Percentiles rank a stretch among this genome's conserved stretches.
Conservation (phyloP, 108 stramenopile species). For the Cyclostephanos tholiformis region DNA sequence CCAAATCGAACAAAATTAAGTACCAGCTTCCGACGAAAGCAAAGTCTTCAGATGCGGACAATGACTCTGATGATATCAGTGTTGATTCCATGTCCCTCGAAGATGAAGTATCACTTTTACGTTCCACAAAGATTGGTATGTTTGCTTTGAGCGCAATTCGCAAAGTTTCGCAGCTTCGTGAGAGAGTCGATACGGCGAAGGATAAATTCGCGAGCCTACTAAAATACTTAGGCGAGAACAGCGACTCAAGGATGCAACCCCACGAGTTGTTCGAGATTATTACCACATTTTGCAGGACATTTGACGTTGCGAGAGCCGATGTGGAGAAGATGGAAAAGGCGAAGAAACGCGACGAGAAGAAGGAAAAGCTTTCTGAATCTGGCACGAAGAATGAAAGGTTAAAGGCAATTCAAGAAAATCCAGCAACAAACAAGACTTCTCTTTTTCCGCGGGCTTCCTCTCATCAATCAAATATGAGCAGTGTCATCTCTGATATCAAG, state of each 20-base stretch:
- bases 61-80: slow-evolving; percentile 66
- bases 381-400: slow-evolving; percentile 18
- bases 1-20: slow-evolving; percentile 32
- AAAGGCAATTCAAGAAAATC: slow-evolving; percentile 24
- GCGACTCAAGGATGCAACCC: slow-evolving; percentile 65
- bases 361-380: slow-evolving; percentile 15
- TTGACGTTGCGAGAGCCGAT: slow-evolving; percentile 76
- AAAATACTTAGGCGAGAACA: slow-evolving; percentile 86
- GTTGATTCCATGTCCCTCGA: slow-evolving; percentile 69
- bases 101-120: slow-evolving; percentile 76
- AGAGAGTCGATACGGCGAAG: slow-evolving; percentile 78
- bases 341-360: slow-evolving; percentile 55
- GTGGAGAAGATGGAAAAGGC: slow-evolving; percentile 70
- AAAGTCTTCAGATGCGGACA: slow-evolving; percentile 41
- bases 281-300: slow-evolving; percentile 72
- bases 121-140: slow-evolving; percentile 72
- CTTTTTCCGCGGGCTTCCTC: slow-evolving; percentile 25
- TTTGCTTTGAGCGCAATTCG: slow-evolving; percentile 87
- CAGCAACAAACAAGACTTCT: background rate
- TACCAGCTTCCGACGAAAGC: slow-evolving; percentile 46
- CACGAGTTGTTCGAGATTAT: slow-evolving; percentile 88
- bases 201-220: slow-evolving; percentile 61
- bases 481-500: slow-evolving; percentile 36
- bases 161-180: slow-evolving; percentile 82
- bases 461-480: slow-evolving; percentile 35